These are phyloP conservation scores for Coemansia javaensis DNA, from an alignment of 192 early-diverging fungal species.

Conservation along the genomic window DNA sequence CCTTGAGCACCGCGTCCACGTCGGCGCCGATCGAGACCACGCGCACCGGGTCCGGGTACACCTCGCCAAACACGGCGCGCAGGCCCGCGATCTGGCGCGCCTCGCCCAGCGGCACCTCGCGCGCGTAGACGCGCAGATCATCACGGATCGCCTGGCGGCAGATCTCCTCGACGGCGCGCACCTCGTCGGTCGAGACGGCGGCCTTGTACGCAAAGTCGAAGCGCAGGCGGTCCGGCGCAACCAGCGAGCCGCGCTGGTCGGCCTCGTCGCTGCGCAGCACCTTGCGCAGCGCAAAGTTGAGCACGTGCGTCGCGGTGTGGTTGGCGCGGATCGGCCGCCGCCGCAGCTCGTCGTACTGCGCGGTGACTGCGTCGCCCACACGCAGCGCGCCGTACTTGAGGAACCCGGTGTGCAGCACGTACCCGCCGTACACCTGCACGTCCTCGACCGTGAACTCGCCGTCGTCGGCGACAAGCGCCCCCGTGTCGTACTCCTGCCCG, in stretches of 20 bases:
- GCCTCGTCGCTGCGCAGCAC: constrained; percentile 66
- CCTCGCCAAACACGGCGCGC: constrained; percentile 96
- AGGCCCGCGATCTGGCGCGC: constrained; percentile 88
- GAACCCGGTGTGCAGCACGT: constrained; percentile 92
- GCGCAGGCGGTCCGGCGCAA: constrained; percentile 91
- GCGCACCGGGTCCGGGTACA: constrained; percentile 96
- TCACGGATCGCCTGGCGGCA: constrained; percentile 71
- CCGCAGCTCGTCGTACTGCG: constrained; percentile 84
- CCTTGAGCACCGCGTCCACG: constrained; percentile 77
- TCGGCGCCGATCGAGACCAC: constrained; percentile 90
- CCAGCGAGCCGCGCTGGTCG: constrained; percentile 95
- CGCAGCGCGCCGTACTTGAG: constrained; percentile 80
- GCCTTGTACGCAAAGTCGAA: constrained; percentile 89
- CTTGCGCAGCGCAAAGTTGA: constrained; percentile 90
- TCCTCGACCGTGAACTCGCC: constrained; percentile 90
- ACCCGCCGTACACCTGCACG: constrained; percentile 90
- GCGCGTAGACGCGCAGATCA: constrained; percentile 70
- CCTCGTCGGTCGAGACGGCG: constrained; percentile 61
- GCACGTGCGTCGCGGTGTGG: constrained; percentile 93
- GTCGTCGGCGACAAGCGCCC: constrained; percentile 78
- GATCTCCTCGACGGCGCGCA: constrained; percentile 70
- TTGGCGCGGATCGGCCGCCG: constrained; percentile 90
- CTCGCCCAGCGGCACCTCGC: constrained; percentile 75
- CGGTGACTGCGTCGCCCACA: constrained; percentile 66
- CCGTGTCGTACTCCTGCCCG: constrained; percentile 93